Conservation (phyloP, 345 rosid species). For the Eucalyptus cloeziana region DNA sequence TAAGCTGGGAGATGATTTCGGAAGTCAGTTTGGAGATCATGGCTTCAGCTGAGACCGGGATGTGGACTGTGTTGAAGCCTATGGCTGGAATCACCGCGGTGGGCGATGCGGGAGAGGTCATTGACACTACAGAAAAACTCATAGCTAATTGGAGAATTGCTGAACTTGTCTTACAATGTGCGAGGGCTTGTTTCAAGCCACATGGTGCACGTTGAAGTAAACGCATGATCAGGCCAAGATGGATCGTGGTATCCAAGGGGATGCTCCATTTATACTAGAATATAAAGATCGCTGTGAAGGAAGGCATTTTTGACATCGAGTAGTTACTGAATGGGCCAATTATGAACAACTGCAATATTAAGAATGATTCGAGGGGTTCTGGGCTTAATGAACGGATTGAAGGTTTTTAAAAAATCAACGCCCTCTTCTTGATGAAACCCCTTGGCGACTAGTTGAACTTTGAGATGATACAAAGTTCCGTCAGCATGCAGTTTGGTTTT, state of each 20-base stretch:
- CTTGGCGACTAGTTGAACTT: background rate
- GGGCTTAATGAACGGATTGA: background rate
- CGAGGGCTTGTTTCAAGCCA: background rate
- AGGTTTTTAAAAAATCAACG: background rate
- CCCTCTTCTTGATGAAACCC: background rate
- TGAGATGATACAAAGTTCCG: background rate
- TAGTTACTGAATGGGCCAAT: background rate
- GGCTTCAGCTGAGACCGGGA: too few species aligned
- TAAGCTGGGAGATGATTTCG: too few species aligned
- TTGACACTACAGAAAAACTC: background rate
- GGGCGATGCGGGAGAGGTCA: too few species aligned
- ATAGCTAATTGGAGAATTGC: background rate
- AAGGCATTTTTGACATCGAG: background rate
- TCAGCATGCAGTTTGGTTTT: too few species aligned
- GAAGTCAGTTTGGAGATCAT: too few species aligned
- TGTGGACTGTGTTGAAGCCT: too few species aligned
- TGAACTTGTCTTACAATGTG: background rate
- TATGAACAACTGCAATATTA: background rate
- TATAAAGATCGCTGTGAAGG: background rate
- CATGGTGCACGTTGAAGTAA: background rate
- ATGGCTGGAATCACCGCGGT: too few species aligned
- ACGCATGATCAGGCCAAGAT: background rate
- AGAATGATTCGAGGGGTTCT: background rate
- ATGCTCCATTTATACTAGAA: background rate
- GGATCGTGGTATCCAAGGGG: background rate